Evolutionary conservation across 1,284 basidiomycete genomes (phyloP).

Genomic region (Sporisorium sorghi): DNA sequence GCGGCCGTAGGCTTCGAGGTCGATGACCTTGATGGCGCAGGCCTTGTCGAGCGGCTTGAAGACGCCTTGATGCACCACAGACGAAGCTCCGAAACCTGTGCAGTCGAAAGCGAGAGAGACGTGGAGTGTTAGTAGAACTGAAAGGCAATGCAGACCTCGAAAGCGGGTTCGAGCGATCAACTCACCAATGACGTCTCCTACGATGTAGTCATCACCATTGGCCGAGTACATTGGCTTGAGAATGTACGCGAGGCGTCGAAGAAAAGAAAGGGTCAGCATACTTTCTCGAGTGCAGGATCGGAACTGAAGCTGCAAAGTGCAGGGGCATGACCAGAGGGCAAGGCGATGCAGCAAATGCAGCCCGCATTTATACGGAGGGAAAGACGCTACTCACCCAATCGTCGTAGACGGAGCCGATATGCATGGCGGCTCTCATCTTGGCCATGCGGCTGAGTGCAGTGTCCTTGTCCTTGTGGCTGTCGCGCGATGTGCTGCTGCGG

Average conservation of each 20-base stretch:
- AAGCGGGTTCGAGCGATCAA: background rate
- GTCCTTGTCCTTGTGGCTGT: slow-evolving; percentile 35
- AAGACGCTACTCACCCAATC: slow-evolving; percentile 74
- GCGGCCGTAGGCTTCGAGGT: slow-evolving; percentile 77
- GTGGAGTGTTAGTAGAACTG: background rate
- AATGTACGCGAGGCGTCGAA: background rate
- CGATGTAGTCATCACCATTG: slow-evolving; percentile 59
- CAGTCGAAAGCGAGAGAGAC: background rate
- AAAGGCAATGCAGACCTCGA: background rate
- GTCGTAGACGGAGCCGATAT: slow-evolving; percentile 82
- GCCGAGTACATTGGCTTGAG: slow-evolving; percentile 45
- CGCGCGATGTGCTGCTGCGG: slow-evolving; percentile 29
- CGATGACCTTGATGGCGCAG: slow-evolving; percentile 87
- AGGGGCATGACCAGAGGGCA: background rate
- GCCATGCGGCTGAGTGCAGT: slow-evolving; percentile 19
- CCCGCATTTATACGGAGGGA: background rate
- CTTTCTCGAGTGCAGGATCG: background rate
- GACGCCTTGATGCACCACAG: slow-evolving; percentile 82
- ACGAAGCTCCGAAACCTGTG: slow-evolving; percentile 83
- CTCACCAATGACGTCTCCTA: slow-evolving; percentile 61
- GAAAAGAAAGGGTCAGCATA: slow-evolving; percentile 9
- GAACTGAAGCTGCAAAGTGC: background rate
- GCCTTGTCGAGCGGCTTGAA: slow-evolving; percentile 74
- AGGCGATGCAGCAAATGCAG: background rate
- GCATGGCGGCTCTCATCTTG: slow-evolving; percentile 66